phyloP scores from a whole-genome alignment of 1,284 basidiomycete species.

The Vanrija sp. region DNA sequence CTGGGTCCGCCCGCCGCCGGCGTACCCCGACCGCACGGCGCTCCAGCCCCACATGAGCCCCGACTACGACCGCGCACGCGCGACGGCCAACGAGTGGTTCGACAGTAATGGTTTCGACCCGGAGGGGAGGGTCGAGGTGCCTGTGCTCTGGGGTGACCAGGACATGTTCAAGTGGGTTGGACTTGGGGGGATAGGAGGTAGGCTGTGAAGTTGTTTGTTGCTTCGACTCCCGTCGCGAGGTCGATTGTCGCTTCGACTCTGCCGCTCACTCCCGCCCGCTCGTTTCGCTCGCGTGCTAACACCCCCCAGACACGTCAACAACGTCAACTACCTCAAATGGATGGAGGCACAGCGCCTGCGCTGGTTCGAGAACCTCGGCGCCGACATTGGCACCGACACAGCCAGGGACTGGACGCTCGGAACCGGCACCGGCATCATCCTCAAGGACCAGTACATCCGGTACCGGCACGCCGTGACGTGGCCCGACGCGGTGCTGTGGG shows the following conservation, averaged over 20 bases:
- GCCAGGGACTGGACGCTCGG: conserved; percentile 19
- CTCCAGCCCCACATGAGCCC: conserved; percentile 10
- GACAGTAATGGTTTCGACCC: conserved; percentile 34
- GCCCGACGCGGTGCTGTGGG: conserved; percentile 35
- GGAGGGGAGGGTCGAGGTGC: conserved; percentile 38
- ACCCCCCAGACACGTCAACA: conserved; percentile 37
- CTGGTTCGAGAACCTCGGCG: conserved; percentile 25
- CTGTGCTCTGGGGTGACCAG: conserved; percentile 46
- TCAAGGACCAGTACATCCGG: conserved; percentile 19
- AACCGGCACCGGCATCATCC: conserved; percentile 30
- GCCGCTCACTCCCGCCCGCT: too few species aligned
- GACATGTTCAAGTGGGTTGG: conserved; percentile 46
- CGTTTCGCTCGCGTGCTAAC: not conserved
- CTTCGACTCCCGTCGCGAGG: too few species aligned
- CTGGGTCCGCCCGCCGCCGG: conserved; percentile 2
- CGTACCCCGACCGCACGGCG: conserved; percentile 1
- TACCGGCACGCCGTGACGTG: conserved; percentile 40
- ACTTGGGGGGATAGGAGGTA: conserved; percentile 6
- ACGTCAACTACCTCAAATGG: conserved; percentile 37
- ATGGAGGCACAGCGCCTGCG: conserved; percentile 35
- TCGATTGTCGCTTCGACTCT: too few species aligned
- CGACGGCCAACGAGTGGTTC: conserved; percentile 16
- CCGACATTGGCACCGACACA: conserved; percentile 20
- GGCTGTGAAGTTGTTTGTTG: too few species aligned
- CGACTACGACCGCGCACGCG: conserved; percentile 13